Conservation (phyloP, 495 filamentous ascomycete species). For the Cercophora scortea region DNA sequence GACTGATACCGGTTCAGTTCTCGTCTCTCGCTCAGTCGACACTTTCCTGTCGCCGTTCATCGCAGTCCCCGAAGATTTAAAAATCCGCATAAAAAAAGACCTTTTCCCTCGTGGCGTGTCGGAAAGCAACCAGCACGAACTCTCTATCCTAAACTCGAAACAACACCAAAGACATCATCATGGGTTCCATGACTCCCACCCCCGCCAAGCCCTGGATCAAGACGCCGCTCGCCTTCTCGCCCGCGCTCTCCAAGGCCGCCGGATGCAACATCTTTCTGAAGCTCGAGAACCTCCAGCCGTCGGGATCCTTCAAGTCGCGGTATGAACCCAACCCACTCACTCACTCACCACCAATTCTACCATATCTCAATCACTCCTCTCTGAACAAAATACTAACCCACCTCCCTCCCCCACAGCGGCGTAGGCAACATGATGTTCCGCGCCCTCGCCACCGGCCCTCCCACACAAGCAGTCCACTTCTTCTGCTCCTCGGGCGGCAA, state of each 20-base stretch:
- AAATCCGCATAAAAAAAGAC: too few species aligned
- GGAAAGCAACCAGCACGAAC: not conserved
- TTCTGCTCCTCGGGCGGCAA: slow-evolving; percentile 86
- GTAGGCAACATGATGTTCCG: slow-evolving; percentile 73
- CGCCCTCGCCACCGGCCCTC: slow-evolving; percentile 29
- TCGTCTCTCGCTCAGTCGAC: too few species aligned
- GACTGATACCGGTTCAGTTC: too few species aligned
- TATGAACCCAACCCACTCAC: not conserved
- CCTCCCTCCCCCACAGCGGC: slow-evolving; percentile 30
- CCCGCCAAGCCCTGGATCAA: slow-evolving; percentile 55
- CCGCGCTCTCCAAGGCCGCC: slow-evolving; percentile 58
- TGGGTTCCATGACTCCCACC: slow-evolving; percentile 30
- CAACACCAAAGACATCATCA: slow-evolving; percentile 8
- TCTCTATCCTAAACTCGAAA: not conserved
- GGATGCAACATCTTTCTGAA: slow-evolving; percentile 85
- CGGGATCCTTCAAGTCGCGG: slow-evolving; percentile 91
- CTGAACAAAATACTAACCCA: not conserved
- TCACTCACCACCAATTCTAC: too few species aligned
- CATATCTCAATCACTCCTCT: too few species aligned
- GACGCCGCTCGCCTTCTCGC: slow-evolving; percentile 65
- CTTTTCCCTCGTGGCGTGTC: too few species aligned
- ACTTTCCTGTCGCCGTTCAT: too few species aligned
- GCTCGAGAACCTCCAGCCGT: slow-evolving; percentile 86
- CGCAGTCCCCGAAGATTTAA: too few species aligned
- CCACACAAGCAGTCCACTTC: slow-evolving; percentile 54